A percentile compares a stretch with the other conserved stretches of the same genome.
These are phyloP conservation scores for Skeletonema menzelii DNA, from an alignment of 108 stramenopile genomes.

Conservation along the genomic window DNA sequence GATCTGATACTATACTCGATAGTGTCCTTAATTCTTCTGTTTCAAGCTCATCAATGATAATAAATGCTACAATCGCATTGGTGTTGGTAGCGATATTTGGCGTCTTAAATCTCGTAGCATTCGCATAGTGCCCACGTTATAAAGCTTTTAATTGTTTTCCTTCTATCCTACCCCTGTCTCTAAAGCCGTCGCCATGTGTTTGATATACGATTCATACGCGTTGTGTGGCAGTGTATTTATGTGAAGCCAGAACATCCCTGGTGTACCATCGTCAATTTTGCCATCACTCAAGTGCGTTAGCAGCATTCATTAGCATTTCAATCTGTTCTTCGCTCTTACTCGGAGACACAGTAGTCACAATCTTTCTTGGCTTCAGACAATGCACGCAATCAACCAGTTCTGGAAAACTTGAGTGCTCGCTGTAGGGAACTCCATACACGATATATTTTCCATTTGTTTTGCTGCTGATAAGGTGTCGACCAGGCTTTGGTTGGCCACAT, in stretches of 20 bases:
- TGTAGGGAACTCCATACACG: conserved; percentile 88
- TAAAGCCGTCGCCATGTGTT: too few species aligned
- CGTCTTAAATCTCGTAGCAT: not conserved
- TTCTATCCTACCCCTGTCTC: too few species aligned
- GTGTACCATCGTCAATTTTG: too few species aligned
- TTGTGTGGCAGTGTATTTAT: too few species aligned
- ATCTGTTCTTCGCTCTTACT: conserved; percentile 76
- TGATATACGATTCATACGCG: too few species aligned
- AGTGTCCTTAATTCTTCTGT: not conserved
- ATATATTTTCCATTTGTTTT: conserved; percentile 52
- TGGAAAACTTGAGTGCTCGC: conserved; percentile 86
- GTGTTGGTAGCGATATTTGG: not conserved
- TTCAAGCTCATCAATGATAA: not conserved
- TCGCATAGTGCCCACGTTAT: not conserved
- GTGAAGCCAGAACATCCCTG: too few species aligned
- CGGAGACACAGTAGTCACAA: conserved; percentile 81
- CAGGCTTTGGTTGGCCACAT: conserved; percentile 5
- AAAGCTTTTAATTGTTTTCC: too few species aligned
- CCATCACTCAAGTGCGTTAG: too few species aligned
- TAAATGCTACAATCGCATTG: not conserved
- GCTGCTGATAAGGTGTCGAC: conserved; percentile 46
- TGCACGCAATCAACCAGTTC: conserved; percentile 86
- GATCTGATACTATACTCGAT: not conserved
- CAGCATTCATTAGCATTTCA: conserved; percentile 48
- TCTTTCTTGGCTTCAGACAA: conserved; percentile 67